Base-by-base conservation (phyloP, 176 grass and related monocot genomes). In the Dactylis glomerata region DNA sequence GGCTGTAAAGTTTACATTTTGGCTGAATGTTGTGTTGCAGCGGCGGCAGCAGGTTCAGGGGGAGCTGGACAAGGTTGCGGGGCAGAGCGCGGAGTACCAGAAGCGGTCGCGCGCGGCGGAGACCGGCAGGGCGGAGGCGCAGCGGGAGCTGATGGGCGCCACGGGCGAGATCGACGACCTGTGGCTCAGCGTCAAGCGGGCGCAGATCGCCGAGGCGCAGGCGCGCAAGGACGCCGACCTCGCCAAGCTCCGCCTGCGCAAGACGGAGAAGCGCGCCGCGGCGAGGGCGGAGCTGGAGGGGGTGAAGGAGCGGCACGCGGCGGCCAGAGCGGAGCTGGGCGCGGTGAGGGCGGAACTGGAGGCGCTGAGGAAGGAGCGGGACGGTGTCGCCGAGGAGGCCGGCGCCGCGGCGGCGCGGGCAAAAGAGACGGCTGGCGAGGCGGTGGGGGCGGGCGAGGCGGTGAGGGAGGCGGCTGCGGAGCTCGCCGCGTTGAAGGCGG, bases 151-250 rank as follows among this genome's bases (percentile, higher is more conserved):
- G 8, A 20, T 31, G 61, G 68, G 46, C 56, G 32, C 83, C 13
- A 84, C 73, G 68, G 69, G 81, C 12, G 40, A 61, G 0, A 46
- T 78, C 42, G 91, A 95, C 27, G 86, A 92, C 55, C 91, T 98
- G 1, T 81, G 79, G 73, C 78, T 82, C 28, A 66, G 75, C 33
- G 27, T 98, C 10, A 80, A 98, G 85, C 88, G 77, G 37, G 86
- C 83, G 10, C 82, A 81, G 80, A 57, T 71, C 12, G 84, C 91
- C 33, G 91, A 95, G 49, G 71, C 79, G 47, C 90, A 84, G 41
- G 91, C 87, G 61, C 87, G 89, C 67, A 69, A 87, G 68, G 91
- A 98, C 26, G 30, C 89, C 4, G 91, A 93, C 75, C 83, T 95
- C 50, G 89, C 91, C 13, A 85, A 90, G 37, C 85, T 78, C 20